Evolutionary conservation across 2,329 filamentous ascomycete genomes (phyloP), one percentile per base, ranked within the genome.

Genomic region (Cladosporium oxysporum): DNA sequence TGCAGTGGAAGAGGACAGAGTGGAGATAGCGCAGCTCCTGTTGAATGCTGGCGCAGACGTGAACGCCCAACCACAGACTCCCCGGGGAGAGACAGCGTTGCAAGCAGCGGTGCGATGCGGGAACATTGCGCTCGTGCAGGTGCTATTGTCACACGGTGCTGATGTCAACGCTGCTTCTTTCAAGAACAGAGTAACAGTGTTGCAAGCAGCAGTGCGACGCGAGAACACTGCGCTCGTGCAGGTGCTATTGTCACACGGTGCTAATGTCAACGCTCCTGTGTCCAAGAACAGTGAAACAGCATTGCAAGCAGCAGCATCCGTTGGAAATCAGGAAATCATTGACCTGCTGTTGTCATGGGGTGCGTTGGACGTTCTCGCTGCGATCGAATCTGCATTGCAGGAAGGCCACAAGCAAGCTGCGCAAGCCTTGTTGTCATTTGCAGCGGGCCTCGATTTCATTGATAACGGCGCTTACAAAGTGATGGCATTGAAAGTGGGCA

Each of bases 11-110:
- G 16, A 23, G 5, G 28, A 31, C 11, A 23, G n/a, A 5, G 0
- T 61, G 2, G n/a, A 26, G 41, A 26, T 49, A 33, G 18, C 21
- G 3, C 14, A 49, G 18, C 18, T 33, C 28, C 26, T 61, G 2
- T 35, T 61, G n/a, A n/a, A 28, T n/a, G 10, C 29, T n/a, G 59
- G 59, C 2, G 59, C 59, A 31, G 44, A 62, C 16, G 31, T 52
- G n/a, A 52, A 62, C n/a, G 28, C 16, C 7, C 41, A 8, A 5
- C 29, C 35, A 21, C 7, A 26, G 31, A 6, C 5, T 8, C 26
- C 1, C 12, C 28, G 23, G 29, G 14, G 14, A 28, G 23, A 59
- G 5, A 61, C 41, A 61, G 58, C 41, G 12, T 44, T 61, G 12
- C 41, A 33, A 14, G 26, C 28, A 14, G 58, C 58, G 26, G 58